A percentile compares a stretch with the other conserved stretches of the same genome.
These are phyloP conservation scores for Closterium sp. DNA, from an alignment of 139 green algal genomes.

Conservation along the genomic window DNA sequence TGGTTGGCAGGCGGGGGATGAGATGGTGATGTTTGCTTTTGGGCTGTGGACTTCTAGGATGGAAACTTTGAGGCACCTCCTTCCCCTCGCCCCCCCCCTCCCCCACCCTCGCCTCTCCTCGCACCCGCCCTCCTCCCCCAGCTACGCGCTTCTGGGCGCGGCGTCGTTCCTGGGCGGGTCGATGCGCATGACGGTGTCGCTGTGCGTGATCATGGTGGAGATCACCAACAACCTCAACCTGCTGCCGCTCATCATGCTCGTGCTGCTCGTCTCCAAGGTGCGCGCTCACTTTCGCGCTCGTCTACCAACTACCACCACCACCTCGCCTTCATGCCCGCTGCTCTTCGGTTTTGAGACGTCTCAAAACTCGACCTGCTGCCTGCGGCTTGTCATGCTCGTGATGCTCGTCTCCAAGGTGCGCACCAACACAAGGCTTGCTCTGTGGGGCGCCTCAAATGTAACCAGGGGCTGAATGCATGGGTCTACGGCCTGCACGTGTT, in stretches of 20 bases:
- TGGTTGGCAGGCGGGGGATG: too few relatives aligned
- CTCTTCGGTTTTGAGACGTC: too few relatives aligned
- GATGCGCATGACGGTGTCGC: constrained; percentile 75
- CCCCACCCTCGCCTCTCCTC: background rate
- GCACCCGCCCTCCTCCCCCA: background rate
- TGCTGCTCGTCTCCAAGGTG: constrained; percentile 77
- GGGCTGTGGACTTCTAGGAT: too few relatives aligned
- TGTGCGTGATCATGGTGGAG: constrained; percentile 83
- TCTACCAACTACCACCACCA: background rate
- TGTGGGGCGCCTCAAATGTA: too few relatives aligned
- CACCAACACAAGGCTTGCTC: too few relatives aligned
- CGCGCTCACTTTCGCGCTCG: background rate
- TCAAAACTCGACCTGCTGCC: constrained; percentile 80
- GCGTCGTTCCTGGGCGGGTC: constrained; percentile 72
- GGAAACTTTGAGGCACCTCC: too few relatives aligned
- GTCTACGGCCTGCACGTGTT: too few relatives aligned
- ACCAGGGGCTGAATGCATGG: too few relatives aligned
- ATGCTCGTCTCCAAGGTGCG: constrained; percentile 75
- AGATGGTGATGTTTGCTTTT: too few relatives aligned
- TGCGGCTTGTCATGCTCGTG: constrained; percentile 83
- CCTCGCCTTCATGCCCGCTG: background rate
- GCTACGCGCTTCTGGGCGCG: constrained; percentile 69
- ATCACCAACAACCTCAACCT: constrained; percentile 80
- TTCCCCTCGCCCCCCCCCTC: background rate
- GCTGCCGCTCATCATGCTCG: constrained; percentile 84